phyloP scores from a whole-genome alignment of 192 early-diverging fungal species.

The Polychytrium aggregatum region DNA sequence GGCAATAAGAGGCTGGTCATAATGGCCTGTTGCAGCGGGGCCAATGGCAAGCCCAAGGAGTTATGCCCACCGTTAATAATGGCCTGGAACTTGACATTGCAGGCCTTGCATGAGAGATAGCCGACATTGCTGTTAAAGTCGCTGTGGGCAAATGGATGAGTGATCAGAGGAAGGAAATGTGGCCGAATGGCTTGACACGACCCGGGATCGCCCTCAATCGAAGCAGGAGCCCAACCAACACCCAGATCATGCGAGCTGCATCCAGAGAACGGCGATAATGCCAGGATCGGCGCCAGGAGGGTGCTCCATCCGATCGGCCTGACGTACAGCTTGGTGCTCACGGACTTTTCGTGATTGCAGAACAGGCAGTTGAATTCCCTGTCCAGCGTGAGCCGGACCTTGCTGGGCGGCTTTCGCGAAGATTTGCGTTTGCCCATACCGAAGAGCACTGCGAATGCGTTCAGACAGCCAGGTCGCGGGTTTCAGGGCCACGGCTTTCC shows the following conservation, averaged over 20 bases:
- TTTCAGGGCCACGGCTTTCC: too few relatives aligned
- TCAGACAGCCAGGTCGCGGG: too few relatives aligned
- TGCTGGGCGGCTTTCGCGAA: constrained; percentile 56
- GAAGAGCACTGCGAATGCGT: not conserved
- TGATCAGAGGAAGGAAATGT: not conserved
- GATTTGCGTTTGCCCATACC: constrained; percentile 67
- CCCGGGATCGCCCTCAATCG: too few relatives aligned
- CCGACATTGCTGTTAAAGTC: constrained; percentile 62
- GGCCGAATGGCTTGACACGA: too few relatives aligned
- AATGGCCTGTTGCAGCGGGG: not conserved
- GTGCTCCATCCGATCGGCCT: too few relatives aligned
- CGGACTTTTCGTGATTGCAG: constrained; percentile 79
- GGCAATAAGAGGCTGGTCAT: not conserved
- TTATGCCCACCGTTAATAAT: constrained; percentile 46
- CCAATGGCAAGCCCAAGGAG: not conserved
- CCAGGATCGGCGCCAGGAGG: too few relatives aligned
- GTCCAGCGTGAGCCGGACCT: constrained; percentile 54
- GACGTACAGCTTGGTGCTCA: constrained; percentile 62
- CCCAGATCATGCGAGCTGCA: not conserved
- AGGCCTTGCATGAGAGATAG: constrained; percentile 64
- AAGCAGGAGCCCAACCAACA: not conserved
- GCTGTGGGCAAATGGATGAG: constrained; percentile 15
- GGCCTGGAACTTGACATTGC: constrained; percentile 62
- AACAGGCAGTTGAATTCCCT: constrained; percentile 70
- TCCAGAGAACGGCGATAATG: too few relatives aligned